Conservation (phyloP, 2,329 filamentous ascomycete genomes). For the Paecilomyces variotii region DNA sequence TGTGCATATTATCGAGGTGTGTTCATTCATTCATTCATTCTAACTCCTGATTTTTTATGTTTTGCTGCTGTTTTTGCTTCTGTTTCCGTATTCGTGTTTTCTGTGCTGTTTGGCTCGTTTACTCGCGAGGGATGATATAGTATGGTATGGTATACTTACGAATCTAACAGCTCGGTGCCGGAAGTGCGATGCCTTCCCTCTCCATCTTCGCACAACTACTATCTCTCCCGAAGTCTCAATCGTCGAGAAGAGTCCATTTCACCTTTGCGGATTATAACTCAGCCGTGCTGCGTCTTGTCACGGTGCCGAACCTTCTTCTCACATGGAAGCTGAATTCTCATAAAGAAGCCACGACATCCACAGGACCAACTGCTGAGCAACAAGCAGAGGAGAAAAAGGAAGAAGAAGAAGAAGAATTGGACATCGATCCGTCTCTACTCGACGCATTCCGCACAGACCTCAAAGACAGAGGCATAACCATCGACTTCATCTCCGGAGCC, state of each 20-base stretch:
- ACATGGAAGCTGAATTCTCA: conserved; percentile 38
- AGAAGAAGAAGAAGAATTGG: conserved; percentile 33
- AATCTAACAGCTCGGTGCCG: conserved; percentile 47
- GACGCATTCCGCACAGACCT: conserved; percentile 40
- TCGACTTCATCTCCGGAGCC: conserved; percentile 52
- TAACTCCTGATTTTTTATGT: background rate
- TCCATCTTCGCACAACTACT: conserved; percentile 48
- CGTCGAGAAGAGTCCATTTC: conserved; percentile 37
- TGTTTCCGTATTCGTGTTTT: background rate
- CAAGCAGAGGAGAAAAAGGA: conserved; percentile 15
- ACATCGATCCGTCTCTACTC: conserved; percentile 43
- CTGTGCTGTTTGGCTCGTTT: background rate
- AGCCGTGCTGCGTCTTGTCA: conserved; percentile 52
- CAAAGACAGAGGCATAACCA: conserved; percentile 30
- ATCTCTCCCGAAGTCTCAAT: conserved; percentile 12
- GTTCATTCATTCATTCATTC: background rate
- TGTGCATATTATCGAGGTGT: conserved; percentile 36
- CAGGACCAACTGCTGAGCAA: background rate
- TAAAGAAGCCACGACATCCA: background rate
- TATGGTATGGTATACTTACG: background rate
- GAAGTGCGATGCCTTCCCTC: conserved; percentile 52
- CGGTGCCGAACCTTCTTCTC: conserved; percentile 53
- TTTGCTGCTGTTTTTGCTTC: background rate
- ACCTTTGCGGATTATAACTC: conserved; percentile 56
- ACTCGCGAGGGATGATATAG: background rate